Percentiles rank a stretch among this genome's conserved stretches.
These are phyloP conservation scores for Camelina neglecta DNA, from an alignment of 345 rosid genomes.

Conservation along the genomic window DNA sequence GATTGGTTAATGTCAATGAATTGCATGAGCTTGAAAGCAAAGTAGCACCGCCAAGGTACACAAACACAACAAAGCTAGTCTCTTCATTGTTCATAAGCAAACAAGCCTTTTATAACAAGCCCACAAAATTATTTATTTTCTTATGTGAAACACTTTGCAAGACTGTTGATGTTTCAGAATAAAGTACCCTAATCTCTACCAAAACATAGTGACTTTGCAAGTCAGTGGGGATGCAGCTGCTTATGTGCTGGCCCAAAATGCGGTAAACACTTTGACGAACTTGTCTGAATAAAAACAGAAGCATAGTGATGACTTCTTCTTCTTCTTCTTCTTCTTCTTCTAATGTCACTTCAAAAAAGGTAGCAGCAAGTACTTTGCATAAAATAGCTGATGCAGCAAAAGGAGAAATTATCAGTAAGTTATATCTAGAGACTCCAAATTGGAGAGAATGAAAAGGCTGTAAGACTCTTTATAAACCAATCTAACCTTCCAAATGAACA, in stretches of 20 bases:
- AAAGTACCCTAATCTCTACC: slow-evolving; percentile 23
- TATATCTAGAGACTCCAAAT: neutral
- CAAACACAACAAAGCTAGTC: neutral
- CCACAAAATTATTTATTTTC: neutral
- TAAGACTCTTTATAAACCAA: slow-evolving; percentile 9
- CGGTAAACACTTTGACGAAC: too few relatives aligned
- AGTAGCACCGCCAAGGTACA: slow-evolving; percentile 53
- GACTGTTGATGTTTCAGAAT: neutral
- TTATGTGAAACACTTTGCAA: slow-evolving; percentile 5
- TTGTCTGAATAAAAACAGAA: too few relatives aligned
- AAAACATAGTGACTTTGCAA: too few relatives aligned
- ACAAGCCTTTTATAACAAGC: neutral
- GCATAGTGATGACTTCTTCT: slow-evolving; percentile 5
- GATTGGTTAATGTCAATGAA: slow-evolving; percentile 58
- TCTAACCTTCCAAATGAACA: slow-evolving; percentile 96
- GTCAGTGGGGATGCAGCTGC: too few relatives aligned
- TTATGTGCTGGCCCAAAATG: too few relatives aligned
- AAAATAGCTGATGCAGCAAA: slow-evolving; percentile 69
- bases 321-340: neutral
- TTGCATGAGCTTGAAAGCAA: slow-evolving; percentile 46
- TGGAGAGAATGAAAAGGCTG: neutral
- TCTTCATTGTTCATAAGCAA: neutral
- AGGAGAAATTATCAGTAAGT: slow-evolving; percentile 1
- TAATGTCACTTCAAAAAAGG: slow-evolving; percentile 68
- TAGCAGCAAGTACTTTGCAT: slow-evolving; percentile 86